A percentile compares a stretch with the other conserved stretches of the same genome.
These are phyloP conservation scores for Exophiala calicioides DNA, from an alignment of 2,329 filamentous ascomycete species.

Conservation along the genomic window DNA sequence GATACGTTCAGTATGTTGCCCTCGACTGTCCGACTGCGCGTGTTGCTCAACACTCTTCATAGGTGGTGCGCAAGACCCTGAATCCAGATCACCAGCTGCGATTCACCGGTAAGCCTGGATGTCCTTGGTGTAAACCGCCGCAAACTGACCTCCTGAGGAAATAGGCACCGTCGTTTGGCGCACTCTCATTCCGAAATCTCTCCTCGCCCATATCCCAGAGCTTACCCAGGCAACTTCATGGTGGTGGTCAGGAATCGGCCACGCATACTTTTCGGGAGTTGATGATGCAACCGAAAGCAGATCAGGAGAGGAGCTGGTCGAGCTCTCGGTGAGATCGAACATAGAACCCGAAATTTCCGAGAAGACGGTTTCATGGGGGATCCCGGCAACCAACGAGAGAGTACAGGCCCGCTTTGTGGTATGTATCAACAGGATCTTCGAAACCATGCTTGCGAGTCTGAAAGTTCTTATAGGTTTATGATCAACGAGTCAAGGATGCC, in stretches of 20 bases:
- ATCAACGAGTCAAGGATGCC: slow-evolving; percentile 43
- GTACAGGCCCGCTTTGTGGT: slow-evolving; percentile 39
- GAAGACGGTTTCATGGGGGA: slow-evolving; percentile 22
- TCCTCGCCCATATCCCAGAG: slow-evolving; percentile 36
- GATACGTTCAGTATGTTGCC: slow-evolving; percentile 59
- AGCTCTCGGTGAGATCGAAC: slow-evolving; percentile 42
- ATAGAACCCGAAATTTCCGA: slow-evolving; percentile 31
- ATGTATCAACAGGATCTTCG: slow-evolving; percentile 10
- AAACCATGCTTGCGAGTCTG: background rate
- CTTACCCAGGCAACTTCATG: slow-evolving; percentile 40
- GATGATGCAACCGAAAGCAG: slow-evolving; percentile 34
- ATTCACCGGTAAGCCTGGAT: slow-evolving; percentile 41
- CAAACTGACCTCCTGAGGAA: slow-evolving; percentile 33
- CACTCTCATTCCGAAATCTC: slow-evolving; percentile 42
- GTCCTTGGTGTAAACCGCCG: slow-evolving; percentile 6
- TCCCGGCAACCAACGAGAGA: slow-evolving; percentile 26
- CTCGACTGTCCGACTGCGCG: background rate
- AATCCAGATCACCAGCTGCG: slow-evolving; percentile 47
- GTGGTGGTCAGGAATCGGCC: slow-evolving; percentile 47
- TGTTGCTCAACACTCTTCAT: background rate
- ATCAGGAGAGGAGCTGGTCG: slow-evolving; percentile 40
- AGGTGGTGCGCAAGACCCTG: slow-evolving; percentile 44
- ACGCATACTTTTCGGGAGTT: slow-evolving; percentile 46
- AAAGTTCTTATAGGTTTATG: slow-evolving; percentile 39
- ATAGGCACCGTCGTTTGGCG: slow-evolving; percentile 52